Evolutionary conservation across 1,139 yeast species (phyloP), one percentile per base, ranked within the genome.

Genomic region (Geotrichum cucujoidarum): DNA sequence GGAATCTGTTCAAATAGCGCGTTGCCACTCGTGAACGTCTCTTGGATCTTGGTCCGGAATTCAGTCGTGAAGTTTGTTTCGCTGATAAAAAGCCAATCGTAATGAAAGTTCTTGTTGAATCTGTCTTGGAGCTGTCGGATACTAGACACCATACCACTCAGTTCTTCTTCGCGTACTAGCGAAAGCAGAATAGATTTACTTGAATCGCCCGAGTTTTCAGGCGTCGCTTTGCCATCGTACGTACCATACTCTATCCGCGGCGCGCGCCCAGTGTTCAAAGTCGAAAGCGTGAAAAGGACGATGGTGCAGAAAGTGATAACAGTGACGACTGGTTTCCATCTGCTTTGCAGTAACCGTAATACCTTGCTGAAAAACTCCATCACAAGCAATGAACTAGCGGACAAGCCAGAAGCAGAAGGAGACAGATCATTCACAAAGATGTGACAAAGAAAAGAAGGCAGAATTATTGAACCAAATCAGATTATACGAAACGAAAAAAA

Each of bases 31-130:
- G 82, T 71, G 10, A 63, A 61, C 14, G 61, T 57, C 24, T 27
- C 16, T 21, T 36, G 2, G 27, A 80, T 61, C 13, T 73, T 67
- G 1, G 69, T 49, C 8, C 81, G 72, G 65, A 83, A 83, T 43
- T 81, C 81, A 11, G 74, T 73, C 22, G 74, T 64, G 60, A 82
- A 81, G 18, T 70, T 75, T 54, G 75, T 83, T 55, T 83, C 83
- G 65, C 83, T 83, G 52, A 84, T 70, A 61, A 85, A 85, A 11
- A 84, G 84, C 94, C 94, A 85, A 63, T 84, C 92, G 63, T 85
- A 85, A 59, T 81, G 72, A 67, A 66, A 84, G 51, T 77, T 72
- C 36, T 69, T 62, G 68, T 85, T 85, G 71, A 84, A 85, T 41
- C 89, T 71, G 61, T 82, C 87, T 65, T 85, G 92, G 48, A 83